Evolutionary conservation across 495 filamentous ascomycete species (phyloP), one percentile per base, ranked within the genome.

Genomic region (Halenospora varia): DNA sequence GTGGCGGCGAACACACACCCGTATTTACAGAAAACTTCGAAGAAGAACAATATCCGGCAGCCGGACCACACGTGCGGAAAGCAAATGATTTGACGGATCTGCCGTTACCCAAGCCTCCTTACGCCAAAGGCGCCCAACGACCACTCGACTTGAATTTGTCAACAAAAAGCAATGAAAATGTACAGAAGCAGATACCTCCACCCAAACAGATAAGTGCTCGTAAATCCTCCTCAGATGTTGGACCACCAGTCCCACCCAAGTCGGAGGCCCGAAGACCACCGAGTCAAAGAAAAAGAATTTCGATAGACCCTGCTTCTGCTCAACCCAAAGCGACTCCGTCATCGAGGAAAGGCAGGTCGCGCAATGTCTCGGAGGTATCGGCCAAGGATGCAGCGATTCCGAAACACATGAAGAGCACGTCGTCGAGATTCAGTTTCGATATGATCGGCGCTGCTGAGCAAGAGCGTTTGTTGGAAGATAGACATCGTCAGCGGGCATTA

Each of bases 341-440:
- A 70, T 80, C 57, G 52, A 67, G 53, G 59, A 73, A 48, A 73
- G 54, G 53, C 9, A 77, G 54, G 60, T 68, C 73, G 3, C 67
- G 74, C 22, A 70, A 70, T 45, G 69, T 73, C 3, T 69, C 69
- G 15, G 66, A 80, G 3, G 79, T 80, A 2, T 81, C 83, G 0
- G 41, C 80, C 17, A 70, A 71, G 23, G 75, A 77, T 58, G 53
- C 65, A 29, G 35, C 24, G 18, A 68, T 72, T 25, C 88, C 89
- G 0, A 87, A 77, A 61, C 90, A 92, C 68, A 85, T 92, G 68
- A 92, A 88, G 62, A 93, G 89, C 68, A 93, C 87, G 52, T 88
- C 91, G 0, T 95, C 90, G 2, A 77, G 92, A 10, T 96, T 97
- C 62, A 95, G 90, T 66, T 97, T 97, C 64, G 91, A 96, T 64